Evolutionary conservation across 257 asterid genomes (phyloP).

Genomic region (Nicotiana knightiana): DNA sequence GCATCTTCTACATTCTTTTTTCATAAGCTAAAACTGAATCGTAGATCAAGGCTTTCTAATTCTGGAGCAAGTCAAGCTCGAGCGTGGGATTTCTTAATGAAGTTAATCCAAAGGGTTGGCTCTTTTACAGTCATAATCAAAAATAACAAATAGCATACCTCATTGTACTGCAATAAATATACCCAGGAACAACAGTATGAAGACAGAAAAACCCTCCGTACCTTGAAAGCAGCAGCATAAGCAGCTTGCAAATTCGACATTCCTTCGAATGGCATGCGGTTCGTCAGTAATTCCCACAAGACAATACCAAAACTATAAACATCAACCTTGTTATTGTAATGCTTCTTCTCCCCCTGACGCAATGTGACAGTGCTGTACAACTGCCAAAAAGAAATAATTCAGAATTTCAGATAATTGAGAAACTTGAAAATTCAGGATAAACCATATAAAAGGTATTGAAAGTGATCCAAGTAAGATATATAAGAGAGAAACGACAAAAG

Average conservation of each 20-base stretch:
- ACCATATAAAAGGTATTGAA: neutral
- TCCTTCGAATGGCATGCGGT: constrained; percentile 97
- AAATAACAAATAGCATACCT: neutral
- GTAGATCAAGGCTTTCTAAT: neutral
- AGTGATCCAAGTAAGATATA: neutral
- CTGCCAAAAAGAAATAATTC: constrained; percentile 47
- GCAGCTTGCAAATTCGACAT: constrained; percentile 99
- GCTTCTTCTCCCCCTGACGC: constrained; percentile 98
- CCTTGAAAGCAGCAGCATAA: constrained; percentile 99
- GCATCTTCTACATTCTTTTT: neutral
- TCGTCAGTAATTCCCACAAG: constrained; percentile 79
- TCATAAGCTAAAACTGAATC: neutral
- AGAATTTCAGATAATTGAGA: constrained; percentile 5
- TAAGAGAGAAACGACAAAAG: neutral
- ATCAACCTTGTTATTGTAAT: constrained; percentile 90
- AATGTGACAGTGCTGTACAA: constrained; percentile 94
- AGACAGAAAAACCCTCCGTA: constrained; percentile 13
- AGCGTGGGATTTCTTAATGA: neutral
- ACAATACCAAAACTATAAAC: constrained; percentile 96
- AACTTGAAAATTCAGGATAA: neutral
- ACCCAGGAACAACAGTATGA: neutral
- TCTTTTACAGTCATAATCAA: neutral
- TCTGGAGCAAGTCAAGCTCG: neutral
- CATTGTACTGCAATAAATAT: neutral
- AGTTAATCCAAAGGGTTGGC: neutral